Base-by-base conservation (phyloP, 805 yeast genomes). In the Starmera amethionina region DNA sequence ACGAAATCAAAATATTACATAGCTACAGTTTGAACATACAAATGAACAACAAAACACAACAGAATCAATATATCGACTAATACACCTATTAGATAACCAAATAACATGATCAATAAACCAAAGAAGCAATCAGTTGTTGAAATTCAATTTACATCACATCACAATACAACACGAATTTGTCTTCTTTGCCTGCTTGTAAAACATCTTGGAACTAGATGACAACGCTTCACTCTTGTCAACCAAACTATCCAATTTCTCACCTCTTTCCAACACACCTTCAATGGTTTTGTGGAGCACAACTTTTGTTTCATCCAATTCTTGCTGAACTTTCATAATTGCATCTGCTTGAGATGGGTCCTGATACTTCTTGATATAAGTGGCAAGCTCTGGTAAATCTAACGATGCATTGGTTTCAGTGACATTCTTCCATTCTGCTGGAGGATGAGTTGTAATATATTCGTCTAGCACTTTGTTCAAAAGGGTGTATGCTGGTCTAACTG, bases 321-420 rank as follows among this genome's bases (percentile, higher is more conserved):
- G 95, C 68, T 93, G 98, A 18, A 93, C 98, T 61, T 82, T 84
- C 95, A 93, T 82, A 46, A 93, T 79, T 10, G 96, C 82, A 60
- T 93, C 99, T 0, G 97, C 97, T 67, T 93, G 96, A 34, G 82
- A 73, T 28, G 99, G 99, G 60, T 93, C 96, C 66, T 93, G 98
- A 65, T 93, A 93, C 56, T 85, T 85, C 52, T 69, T 65, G 50
- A 93, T 65, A 59, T 88, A 88, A 22, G 64, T 65, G 29, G 79
- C 83, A 53, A 90, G 69, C 44, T 74, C 76, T 22, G 75, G 75
- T 58, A 73, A 78, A 32, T 64, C 63, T 41, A 82, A 67, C 12
- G 62, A 56, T 14, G 74, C 49, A 34, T 58, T 58, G 2, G 72
- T 67, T 42, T 71, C 76, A 3, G 70, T 55, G 37, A 74, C 60